Evolutionary conservation across 495 filamentous ascomycete genomes (phyloP), one percentile per base, ranked within the genome.

Genomic region (Trichoderma virens): DNA sequence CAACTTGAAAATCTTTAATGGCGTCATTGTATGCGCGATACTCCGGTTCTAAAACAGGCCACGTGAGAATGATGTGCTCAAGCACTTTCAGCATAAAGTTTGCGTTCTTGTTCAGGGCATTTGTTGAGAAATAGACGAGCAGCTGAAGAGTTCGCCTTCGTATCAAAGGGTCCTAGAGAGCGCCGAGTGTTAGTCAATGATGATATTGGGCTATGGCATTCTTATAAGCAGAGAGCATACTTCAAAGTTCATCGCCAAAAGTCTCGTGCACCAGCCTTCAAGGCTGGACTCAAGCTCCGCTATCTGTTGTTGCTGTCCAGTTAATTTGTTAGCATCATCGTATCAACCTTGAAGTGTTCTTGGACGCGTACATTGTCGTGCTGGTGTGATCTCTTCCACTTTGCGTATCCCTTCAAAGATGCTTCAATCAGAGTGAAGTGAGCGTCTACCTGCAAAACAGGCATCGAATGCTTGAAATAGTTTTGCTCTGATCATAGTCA

Each of bases 341-440:
- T 28, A 38, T 8, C 18, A 62, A 34, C 32, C 27, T 11, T 18
- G 39, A 27, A 16, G 61, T 23, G 20, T 5, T 43, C 13, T 2
- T 18, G 6, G 5, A 5, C 5, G 28, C 61, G 20, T 62, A 62
- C 61, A 7, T 41, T 45, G 20, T 62, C 16, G 27, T 43, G 34
- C 1, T 7, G 39, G 39, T 62, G 35, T 18, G 61, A 35, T 14
- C 27, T 73, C 51, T 88, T 77, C 92, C 92, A 97, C 73, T 88
- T 91, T 62, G 86, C 83, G 68, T 90, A 97, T 7, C 94, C 94
- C 71, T 92, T 96, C 47, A 98, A 74, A 6, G 90, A 89, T n/a
- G 92, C 89, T 74, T 96, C 91, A 0, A 97, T 87, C 5, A 97
- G 90, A 5, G 90, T 89, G 64, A 91, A 91, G 67, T 96, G 92